Evolutionary conservation across 1,284 basidiomycete genomes (phyloP).

Genomic region (Microbotryum lychnidis-dioicae): DNA sequence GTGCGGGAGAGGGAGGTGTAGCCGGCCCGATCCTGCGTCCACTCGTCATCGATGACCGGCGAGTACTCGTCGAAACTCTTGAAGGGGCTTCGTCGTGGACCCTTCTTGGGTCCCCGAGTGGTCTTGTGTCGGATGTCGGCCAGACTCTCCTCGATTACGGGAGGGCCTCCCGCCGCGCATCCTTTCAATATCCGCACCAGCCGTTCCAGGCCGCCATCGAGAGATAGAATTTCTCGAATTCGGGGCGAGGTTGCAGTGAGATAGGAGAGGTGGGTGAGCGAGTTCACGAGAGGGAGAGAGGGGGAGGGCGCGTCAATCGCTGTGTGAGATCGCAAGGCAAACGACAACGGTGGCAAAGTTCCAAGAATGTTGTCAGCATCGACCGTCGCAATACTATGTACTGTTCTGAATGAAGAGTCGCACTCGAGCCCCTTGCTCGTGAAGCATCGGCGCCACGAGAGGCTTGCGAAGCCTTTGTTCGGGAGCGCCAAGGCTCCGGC

Average conservation of each 20-base stretch:
- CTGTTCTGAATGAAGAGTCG: no score
- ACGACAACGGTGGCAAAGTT: neutral
- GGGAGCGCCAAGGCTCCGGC: no score
- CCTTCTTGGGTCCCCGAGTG: neutral
- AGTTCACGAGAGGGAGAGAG: conserved; percentile 87
- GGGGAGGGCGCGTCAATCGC: conserved; percentile 82
- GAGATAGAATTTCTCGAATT: conserved; percentile 95
- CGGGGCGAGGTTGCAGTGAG: conserved; percentile 94
- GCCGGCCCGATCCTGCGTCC: neutral
- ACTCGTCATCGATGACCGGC: neutral
- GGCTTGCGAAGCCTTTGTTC: no score
- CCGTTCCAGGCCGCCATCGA: conserved; percentile 93
- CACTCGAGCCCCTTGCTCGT: no score
- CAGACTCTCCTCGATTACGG: conserved; percentile 6
- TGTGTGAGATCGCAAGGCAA: conserved; percentile 40
- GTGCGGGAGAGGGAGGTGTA: neutral
- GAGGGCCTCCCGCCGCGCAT: conserved; percentile 23
- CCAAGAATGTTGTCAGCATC: neutral
- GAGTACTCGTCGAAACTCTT: conserved; percentile 32
- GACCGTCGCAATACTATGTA: no score
- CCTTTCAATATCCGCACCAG: conserved; percentile 65
- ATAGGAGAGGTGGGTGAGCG: conserved; percentile 91
- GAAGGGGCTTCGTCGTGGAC: conserved; percentile 28
- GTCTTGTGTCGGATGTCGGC: conserved; percentile 23
- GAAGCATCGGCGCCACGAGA: no score